Evolutionary conservation across 2,329 filamentous ascomycete genomes (phyloP).

Genomic region (Canariomyces notabilis): DNA sequence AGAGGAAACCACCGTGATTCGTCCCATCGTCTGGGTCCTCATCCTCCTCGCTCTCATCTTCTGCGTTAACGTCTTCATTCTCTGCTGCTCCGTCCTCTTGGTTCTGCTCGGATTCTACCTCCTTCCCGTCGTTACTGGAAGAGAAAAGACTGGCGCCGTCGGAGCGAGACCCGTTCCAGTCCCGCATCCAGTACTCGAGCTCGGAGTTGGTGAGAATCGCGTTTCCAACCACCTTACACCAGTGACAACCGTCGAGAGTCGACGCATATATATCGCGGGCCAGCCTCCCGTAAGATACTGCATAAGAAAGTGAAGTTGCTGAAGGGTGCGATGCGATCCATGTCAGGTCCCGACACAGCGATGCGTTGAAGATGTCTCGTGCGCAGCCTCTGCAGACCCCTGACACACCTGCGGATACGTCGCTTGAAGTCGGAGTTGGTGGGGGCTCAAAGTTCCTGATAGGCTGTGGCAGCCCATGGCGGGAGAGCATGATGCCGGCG

Average conservation of each 20-base stretch:
- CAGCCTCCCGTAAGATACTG: slow-evolving; percentile 1
- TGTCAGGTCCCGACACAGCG: not conserved
- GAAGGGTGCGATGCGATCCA: too few relatives aligned
- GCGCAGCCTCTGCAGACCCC: not conserved
- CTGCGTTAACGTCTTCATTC: not conserved
- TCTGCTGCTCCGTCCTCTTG: not conserved
- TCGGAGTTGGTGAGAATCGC: slow-evolving; percentile 1
- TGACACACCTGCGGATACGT: not conserved
- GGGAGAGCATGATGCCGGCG: not conserved
- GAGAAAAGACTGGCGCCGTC: not conserved
- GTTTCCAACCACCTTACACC: slow-evolving; percentile 1
- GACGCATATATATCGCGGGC: slow-evolving; percentile 1
- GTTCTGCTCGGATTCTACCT: not conserved
- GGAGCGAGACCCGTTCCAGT: slow-evolving; percentile 3
- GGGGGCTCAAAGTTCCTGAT: not conserved
- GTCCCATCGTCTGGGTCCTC: not conserved
- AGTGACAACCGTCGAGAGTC: not conserved
- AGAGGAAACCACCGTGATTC: not conserved
- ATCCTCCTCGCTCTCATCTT: not conserved
- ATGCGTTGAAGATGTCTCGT: not conserved
- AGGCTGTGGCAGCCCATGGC: not conserved
- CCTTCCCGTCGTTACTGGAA: not conserved
- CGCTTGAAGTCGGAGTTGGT: not conserved
- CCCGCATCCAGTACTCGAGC: slow-evolving; percentile 2
- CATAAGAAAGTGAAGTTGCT: not conserved